Percentiles rank a stretch among this genome's conserved stretches.
phyloP scores from a whole-genome alignment of 345 rosid genomes.

The Excoecaria agallocha region DNA sequence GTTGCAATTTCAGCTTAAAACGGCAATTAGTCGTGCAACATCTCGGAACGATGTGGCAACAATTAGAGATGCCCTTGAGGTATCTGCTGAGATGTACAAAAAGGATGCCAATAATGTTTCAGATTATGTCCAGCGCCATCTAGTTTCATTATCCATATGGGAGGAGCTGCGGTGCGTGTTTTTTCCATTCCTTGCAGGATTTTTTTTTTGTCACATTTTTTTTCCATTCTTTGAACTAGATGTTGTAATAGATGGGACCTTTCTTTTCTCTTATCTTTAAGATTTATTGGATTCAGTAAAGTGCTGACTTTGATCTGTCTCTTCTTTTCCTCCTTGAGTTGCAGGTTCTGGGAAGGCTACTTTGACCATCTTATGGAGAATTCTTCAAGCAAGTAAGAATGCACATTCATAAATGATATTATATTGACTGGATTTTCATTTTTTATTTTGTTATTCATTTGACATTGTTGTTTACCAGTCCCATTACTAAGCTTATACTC shows the following conservation, averaged over 20 bases:
- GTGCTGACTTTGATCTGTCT: conserved; percentile 5
- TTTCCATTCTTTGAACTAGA: conserved; percentile 8
- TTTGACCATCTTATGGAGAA: conserved; percentile 89
- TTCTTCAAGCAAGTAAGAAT: conserved; percentile 75
- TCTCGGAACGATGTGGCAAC: conserved; percentile 89
- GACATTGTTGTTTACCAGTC: not conserved
- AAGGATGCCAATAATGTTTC: conserved; percentile 87
- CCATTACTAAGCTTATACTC: not conserved
- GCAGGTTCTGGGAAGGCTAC: conserved; percentile 99
- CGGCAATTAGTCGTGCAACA: conserved; percentile 89
- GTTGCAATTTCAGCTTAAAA: conserved; percentile 67
- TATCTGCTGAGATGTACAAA: conserved; percentile 95
- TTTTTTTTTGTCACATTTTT: conserved; percentile 1
- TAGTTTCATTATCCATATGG: conserved; percentile 89
- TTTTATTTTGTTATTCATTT: conserved; percentile 2
- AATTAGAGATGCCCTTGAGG: conserved; percentile 91
- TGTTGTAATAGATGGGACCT: not conserved
- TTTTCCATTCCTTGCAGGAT: not conserved
- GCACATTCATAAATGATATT: conserved; percentile 18
- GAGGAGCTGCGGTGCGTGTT: conserved; percentile 74
- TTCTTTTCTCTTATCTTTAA: conserved; percentile 11
- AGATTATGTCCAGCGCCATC: conserved; percentile 93
- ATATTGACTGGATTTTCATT: conserved; percentile 15
- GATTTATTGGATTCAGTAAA: not conserved
- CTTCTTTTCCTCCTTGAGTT: conserved; percentile 14